Base-by-base conservation (phyloP, 1,284 basidiomycete species). In the Amylostereum chailletii region DNA sequence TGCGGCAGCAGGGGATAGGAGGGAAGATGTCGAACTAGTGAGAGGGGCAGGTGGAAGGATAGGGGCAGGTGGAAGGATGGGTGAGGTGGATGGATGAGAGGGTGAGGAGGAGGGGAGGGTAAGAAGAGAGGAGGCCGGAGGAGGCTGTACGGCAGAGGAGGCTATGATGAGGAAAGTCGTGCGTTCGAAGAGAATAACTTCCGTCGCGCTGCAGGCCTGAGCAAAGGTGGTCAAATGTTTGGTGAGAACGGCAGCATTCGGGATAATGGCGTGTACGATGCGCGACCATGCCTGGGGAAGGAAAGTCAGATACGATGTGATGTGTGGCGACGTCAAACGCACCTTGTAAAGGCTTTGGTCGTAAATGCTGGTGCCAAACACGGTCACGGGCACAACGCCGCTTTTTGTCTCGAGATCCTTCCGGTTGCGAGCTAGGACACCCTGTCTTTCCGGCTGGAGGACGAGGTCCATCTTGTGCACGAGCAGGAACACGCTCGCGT, bases 81-180 rank as follows among this genome's bases (percentile, higher is more conserved):
- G 60, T 8, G 60, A 49, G 41, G 63, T 55, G 29, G 60, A 57
- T 50, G 64, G 54, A 47, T 62, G 53, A 39, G 60, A 19, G 47
- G 42, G 26, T 47, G 53, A 31, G 36, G 40, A 33, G n/a, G 53
- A 29, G 34, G 52, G 34, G 38, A 58, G 47, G 6, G 54, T 40
- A 31, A 48, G 40, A 57, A 63, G 46, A 4, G 56, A 33, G 7
- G 55, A 52, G 2, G 58, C 53, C 9, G 36, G 36, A 5, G 40
- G 45, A 38, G 27, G 49, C 29, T 62, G 48, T 10, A 69, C 64
- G 3, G 75, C 69, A 30, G 82, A 86, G 5, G 85, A 86, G 3
- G 91, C 92, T 56, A 99, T 94, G 57, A 98, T 93, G 45, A 99
- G 84, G 71, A 99, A 99, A 11, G 96, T 99, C 2, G 93, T 94